Evolutionary conservation across 345 rosid species (phyloP).

Genomic region (Garcia nutans): DNA sequence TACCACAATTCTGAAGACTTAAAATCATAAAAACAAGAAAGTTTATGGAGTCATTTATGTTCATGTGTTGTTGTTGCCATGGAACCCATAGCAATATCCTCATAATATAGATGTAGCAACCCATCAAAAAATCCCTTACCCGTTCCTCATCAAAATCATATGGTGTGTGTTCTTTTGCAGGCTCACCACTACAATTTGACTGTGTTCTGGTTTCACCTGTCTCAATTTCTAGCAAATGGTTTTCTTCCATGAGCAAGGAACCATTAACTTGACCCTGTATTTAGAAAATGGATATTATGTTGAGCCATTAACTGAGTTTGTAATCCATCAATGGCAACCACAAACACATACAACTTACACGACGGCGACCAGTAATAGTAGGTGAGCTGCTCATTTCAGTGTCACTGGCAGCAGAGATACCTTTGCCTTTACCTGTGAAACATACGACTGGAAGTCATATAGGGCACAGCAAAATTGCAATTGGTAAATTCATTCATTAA

Average conservation of each 20-base stretch:
- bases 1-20: background rate
- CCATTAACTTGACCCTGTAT: conserved; percentile 63
- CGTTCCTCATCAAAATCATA: conserved; percentile 78
- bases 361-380: conserved; percentile 71
- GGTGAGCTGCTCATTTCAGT: conserved; percentile 40
- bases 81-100: background rate
- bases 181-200: conserved; percentile 31
- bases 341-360: conserved; percentile 99
- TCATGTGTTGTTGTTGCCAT: background rate
- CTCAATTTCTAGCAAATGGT: conserved; percentile 34
- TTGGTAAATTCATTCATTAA: conserved; percentile 16
- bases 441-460: conserved; percentile 14
- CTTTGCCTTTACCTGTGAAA: conserved; percentile 44
- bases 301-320: conserved; percentile 42
- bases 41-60: background rate
- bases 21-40: background rate
- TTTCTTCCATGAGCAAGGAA: conserved; percentile 42
- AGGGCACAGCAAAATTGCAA: conserved; percentile 18
- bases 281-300: conserved; percentile 44
- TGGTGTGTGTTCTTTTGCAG: conserved; percentile 36
- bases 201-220: conserved; percentile 27
- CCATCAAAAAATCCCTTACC: conserved; percentile 35
- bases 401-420: conserved; percentile 38
- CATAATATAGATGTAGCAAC: background rate
- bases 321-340: conserved; percentile 48